These are phyloP conservation scores for Cladosporium sp. DNA, from an alignment of 2,329 filamentous ascomycete species.

Conservation along the genomic window DNA sequence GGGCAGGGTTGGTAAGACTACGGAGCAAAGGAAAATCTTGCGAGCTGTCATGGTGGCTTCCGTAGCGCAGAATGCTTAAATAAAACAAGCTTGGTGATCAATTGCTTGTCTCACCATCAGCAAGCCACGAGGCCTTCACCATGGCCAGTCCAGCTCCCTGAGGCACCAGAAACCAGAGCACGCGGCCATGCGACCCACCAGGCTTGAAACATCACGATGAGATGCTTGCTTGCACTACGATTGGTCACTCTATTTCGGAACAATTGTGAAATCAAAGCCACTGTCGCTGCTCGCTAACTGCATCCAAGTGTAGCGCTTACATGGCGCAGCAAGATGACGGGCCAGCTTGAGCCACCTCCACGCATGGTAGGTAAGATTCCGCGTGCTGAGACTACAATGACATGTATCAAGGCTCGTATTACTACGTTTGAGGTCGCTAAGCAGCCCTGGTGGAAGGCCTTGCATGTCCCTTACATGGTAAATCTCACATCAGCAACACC, in stretches of 20 bases:
- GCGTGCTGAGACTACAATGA: background rate
- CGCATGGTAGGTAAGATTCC: background rate
- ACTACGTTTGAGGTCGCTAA: too few relatives aligned
- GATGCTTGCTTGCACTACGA: background rate
- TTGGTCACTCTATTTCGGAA: slow-evolving; percentile 6
- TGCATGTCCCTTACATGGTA: background rate
- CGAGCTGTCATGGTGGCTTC: too few relatives aligned
- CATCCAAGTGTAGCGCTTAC: slow-evolving; percentile 5
- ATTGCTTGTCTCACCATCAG: background rate
- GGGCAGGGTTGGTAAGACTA: too few relatives aligned
- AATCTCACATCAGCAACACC: slow-evolving; percentile 6
- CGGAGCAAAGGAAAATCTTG: background rate
- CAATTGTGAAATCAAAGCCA: slow-evolving; percentile 2
- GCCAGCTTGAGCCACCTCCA: background rate
- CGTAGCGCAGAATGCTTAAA: background rate
- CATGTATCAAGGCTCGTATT: too few relatives aligned
- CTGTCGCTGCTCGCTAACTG: slow-evolving; percentile 1
- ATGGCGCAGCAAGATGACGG: slow-evolving; percentile 4
- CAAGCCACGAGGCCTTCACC: too few relatives aligned
- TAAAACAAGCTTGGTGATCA: slow-evolving; percentile 4
- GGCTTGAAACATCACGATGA: too few relatives aligned
- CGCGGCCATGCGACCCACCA: too few relatives aligned
- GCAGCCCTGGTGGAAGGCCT: too few relatives aligned
- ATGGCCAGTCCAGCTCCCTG: too few relatives aligned
- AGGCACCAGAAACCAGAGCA: too few relatives aligned